Base-by-base conservation (phyloP, 495 filamentous ascomycete species). In the Xylaria curta region DNA sequence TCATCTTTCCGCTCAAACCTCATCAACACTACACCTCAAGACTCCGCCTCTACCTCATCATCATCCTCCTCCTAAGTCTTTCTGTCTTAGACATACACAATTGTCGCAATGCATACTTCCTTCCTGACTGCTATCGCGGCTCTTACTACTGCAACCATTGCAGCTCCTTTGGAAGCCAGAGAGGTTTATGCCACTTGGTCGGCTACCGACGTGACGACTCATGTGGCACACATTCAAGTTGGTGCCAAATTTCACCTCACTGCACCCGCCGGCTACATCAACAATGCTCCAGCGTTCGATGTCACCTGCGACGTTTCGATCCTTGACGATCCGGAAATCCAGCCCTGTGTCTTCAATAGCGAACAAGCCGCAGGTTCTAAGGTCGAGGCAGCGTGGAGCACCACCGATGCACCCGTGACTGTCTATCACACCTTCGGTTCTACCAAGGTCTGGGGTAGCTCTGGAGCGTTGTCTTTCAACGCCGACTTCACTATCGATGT, bases 211-310 rank as follows among this genome's bases (percentile, higher is more conserved):
- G 31, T 54, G 17, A 24, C n/a, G n/a, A 53, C 31, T 19, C n/a
- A 24, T 2, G 24, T 33, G 0, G 26, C 21, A 40, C 44, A 47
- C 31, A 24, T 54, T 15, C 46, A 31, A 31, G 9, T 54, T 19
- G 46, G 64, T 19, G 8, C 28, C 46, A 24, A 54, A 21, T 66
- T 54, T 9, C 17, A 7, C 33, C 26, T 66, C 31, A 24, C 24
- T n/a, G 47, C 19, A 17, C 51, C 66, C n/a, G 51, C 66, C 2
- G 49, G 66, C 47, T 58, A 68, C 51, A 5, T 68, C 15, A 15
- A 38, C 36, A 12, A 54, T 19, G 54, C 58, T 13, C 54, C 53
- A 26, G 38, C 26, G 53, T 51, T 62, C 56, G 42, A 47, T n/a
- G 42, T 15, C 17, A 61, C n/a, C 26, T 68, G 36, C 7, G 46